Percentiles rank a stretch among this genome's conserved stretches.
These are phyloP conservation scores for Solidago caesia DNA, from an alignment of 129 eudicot species.

Conservation along the genomic window DNA sequence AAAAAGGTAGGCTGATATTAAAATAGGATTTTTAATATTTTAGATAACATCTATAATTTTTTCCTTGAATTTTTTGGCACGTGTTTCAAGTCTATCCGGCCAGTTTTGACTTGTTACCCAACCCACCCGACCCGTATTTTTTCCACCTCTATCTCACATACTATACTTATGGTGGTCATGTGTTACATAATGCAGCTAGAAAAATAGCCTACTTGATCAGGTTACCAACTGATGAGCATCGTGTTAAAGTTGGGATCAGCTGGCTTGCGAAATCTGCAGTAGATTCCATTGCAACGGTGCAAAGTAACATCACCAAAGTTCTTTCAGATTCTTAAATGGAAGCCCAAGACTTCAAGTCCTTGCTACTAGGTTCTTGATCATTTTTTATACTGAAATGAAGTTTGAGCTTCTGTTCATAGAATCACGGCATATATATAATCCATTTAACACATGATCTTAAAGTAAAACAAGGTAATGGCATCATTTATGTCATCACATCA, in stretches of 20 bases:
- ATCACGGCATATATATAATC: slow-evolving; percentile 6
- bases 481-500: not conserved
- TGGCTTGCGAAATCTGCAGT: slow-evolving; percentile 89
- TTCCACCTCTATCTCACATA: not conserved
- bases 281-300: slow-evolving; percentile 70
- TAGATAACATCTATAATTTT: no score
- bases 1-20: not conserved
- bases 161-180: slow-evolving; percentile 4
- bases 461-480: slow-evolving; percentile 3
- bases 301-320: slow-evolving; percentile 62
- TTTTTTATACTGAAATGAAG: slow-evolving; percentile 6
- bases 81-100: not conserved
- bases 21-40: no score
- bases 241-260: slow-evolving; percentile 85
- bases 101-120: not conserved
- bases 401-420: slow-evolving; percentile 17
- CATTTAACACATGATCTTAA: not conserved
- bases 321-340: slow-evolving; percentile 43
- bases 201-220: slow-evolving; percentile 81
- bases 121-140: not conserved
- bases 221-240: slow-evolving; percentile 90
- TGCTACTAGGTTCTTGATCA: slow-evolving; percentile 8
- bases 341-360: not conserved
- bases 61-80: no score
- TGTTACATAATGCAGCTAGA: slow-evolving; percentile 62